Percentiles rank a stretch among this genome's conserved stretches.
Conservation (phyloP, 1,139 yeast genomes). For the Meyerozyma sp. region DNA sequence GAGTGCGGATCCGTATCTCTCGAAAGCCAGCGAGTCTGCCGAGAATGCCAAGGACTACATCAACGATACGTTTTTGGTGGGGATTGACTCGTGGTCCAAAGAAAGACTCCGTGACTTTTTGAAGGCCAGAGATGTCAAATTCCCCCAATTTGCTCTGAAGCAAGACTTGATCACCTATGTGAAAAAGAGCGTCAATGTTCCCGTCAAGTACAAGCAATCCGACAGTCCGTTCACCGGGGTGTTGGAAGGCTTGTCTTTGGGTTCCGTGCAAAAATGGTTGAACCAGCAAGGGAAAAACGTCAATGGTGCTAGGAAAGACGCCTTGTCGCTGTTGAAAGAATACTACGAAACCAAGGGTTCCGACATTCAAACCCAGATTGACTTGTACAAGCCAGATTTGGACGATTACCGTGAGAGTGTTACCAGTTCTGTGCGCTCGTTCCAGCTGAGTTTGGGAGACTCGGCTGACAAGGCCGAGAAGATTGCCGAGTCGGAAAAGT, state of each 20-base stretch:
- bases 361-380: conserved; percentile 11
- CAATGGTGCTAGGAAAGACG: conserved; percentile 22
- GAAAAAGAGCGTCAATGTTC: conserved; percentile 37
- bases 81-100: conserved; percentile 44
- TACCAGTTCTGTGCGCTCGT: background rate
- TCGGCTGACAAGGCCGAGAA: background rate
- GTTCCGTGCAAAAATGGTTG: conserved; percentile 20
- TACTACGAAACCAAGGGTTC: background rate
- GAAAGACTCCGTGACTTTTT: conserved; percentile 47
- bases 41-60: conserved; percentile 24
- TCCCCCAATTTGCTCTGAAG: conserved; percentile 42
- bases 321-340: background rate
- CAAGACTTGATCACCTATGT: conserved; percentile 45
- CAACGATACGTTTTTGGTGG: conserved; percentile 42
- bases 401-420: conserved; percentile 10
- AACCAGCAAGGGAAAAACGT: conserved; percentile 17
- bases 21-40: conserved; percentile 20
- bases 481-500: conserved; percentile 2
- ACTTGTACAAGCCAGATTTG: conserved; percentile 16
- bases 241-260: conserved; percentile 16
- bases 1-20: conserved; percentile 17
- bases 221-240: conserved; percentile 13
- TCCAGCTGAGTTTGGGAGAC: background rate
- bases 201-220: conserved; percentile 23
- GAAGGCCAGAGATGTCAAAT: conserved; percentile 44